These are phyloP conservation scores for Lactifluus subvellereus DNA, from an alignment of 768 basidiomycete genomes.

Conservation along the genomic window DNA sequence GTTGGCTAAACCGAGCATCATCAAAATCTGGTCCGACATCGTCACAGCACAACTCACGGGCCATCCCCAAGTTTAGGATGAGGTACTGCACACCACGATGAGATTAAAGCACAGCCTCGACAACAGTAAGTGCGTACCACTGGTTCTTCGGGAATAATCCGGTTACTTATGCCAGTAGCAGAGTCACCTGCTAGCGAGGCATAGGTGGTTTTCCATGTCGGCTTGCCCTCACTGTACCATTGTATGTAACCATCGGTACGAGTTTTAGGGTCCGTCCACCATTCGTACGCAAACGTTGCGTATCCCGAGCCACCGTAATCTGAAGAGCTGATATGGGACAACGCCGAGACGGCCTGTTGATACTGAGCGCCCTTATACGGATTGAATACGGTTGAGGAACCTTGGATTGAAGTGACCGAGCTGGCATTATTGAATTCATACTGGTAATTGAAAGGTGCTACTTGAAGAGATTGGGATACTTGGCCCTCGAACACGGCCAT, in stretches of 20 bases:
- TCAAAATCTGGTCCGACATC: conserved; percentile 3
- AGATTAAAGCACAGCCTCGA: conserved; percentile 3
- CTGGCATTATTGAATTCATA: conserved; percentile 55
- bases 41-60: conserved; percentile 38
- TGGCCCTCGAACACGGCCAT: conserved; percentile 44
- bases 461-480: conserved; percentile 77
- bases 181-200: conserved; percentile 64
- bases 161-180: conserved; percentile 47
- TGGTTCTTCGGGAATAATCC: conserved; percentile 84
- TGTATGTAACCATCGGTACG: conserved; percentile 72
- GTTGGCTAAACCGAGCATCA: conserved; percentile 34
- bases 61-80: conserved; percentile 81
- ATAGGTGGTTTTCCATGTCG: conserved; percentile 69
- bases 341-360: conserved; percentile 71
- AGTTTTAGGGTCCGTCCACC: conserved; percentile 65
- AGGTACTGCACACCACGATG: conserved; percentile 50
- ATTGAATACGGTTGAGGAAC: conserved; percentile 53
- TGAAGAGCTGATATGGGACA: conserved; percentile 48
- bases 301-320: conserved; percentile 54
- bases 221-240: conserved; percentile 65
- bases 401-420: conserved; percentile 48
- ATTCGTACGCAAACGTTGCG: conserved; percentile 70
- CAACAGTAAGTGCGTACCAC: conserved; percentile 53
- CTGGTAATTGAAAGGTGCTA: conserved; percentile 69
- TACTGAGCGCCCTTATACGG: conserved; percentile 61